Evolutionary conservation across 768 basidiomycete species (phyloP), one percentile per base, ranked within the genome.

Genomic region (Macrocybe gigantea): DNA sequence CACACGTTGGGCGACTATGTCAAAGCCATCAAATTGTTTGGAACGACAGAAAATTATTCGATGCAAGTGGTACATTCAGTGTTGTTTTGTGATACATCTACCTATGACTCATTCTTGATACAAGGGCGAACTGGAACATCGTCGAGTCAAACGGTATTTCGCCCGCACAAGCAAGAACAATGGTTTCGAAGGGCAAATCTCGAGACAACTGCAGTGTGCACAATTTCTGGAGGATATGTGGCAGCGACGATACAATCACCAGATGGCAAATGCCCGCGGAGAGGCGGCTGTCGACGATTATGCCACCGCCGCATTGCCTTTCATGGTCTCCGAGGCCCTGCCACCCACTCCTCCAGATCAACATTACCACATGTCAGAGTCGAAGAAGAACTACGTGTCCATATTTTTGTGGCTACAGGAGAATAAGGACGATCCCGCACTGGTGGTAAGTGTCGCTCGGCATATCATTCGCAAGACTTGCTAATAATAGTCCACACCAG

Each of bases 41-140:
- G 68, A 0, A 65, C 62, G 0, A 57, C 62, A 3, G 64, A 71
- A 38, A 60, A 54, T 1, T 68, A 62, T 38, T 60, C 62, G 0
- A 66, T 64, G 0, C 62, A 68, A 22, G 44, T 58, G 38, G 68
- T 70, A 52, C 30, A 50, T 49, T 41, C 45, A 38, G 10, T 32
- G 7, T 44, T 44, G 8, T 11, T 38, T 22, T 30, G 48, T 37
- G 33, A 13, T 10, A 9, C 11, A 11, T 32, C 13, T 41, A 13
- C 6, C 38, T 22, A 8, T 8, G 41, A 11, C 32, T 38, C 10
- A 36, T 7, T 30, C 29, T 13, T 22, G n/a, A 7, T 37, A 29
- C 14, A 39, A 74, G 72, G 63, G 67, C 2, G 71, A 75, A 48
- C 58, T 62, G 0, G 61, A 72, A 49, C 73, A 77, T 43, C 49